Percentiles rank a stretch among this genome's conserved stretches.
phyloP scores from a whole-genome alignment of 768 basidiomycete genomes.

The Leccinellum luteum region DNA sequence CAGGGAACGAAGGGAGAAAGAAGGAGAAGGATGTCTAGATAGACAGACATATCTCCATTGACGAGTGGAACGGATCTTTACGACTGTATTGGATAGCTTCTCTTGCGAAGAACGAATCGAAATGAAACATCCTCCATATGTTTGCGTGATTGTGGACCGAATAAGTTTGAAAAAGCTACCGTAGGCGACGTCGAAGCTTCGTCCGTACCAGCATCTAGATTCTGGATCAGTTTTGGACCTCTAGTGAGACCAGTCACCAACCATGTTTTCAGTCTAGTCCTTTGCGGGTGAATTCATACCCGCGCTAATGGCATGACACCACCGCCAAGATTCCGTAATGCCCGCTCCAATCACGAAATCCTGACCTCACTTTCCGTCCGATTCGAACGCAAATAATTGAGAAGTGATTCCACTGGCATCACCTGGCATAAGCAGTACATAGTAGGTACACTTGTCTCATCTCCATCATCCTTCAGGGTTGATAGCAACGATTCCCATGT shows the following conservation, averaged over 20 bases:
- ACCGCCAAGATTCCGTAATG: constrained; percentile 17
- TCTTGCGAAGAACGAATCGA: constrained; percentile 41
- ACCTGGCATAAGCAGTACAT: no score
- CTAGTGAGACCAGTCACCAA: neutral
- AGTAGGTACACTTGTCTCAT: neutral
- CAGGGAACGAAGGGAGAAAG: constrained; percentile 10
- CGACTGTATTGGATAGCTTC: constrained; percentile 24
- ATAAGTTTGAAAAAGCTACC: neutral
- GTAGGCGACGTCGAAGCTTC: neutral
- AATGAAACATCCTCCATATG: constrained; percentile 37
- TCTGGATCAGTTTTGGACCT: constrained; percentile 6
- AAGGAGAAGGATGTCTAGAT: constrained; percentile 12
- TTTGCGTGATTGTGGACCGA: constrained; percentile 6
- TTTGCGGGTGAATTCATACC: constrained; percentile 6
- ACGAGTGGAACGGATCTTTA: constrained; percentile 20
- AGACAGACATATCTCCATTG: constrained; percentile 8
- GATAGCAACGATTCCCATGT: neutral
- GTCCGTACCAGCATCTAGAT: no score
- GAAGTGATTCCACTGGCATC: neutral
- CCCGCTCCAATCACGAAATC: neutral
- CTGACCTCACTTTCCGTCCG: neutral
- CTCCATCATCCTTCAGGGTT: constrained; percentile 8
- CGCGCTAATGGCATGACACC: constrained; percentile 4
- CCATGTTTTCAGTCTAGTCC: constrained; percentile 11
- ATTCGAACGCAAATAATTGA: constrained; percentile 1